These are phyloP conservation scores for Pseudopithomyces chartarum DNA, from an alignment of 2,329 filamentous ascomycete genomes.

Conservation along the genomic window DNA sequence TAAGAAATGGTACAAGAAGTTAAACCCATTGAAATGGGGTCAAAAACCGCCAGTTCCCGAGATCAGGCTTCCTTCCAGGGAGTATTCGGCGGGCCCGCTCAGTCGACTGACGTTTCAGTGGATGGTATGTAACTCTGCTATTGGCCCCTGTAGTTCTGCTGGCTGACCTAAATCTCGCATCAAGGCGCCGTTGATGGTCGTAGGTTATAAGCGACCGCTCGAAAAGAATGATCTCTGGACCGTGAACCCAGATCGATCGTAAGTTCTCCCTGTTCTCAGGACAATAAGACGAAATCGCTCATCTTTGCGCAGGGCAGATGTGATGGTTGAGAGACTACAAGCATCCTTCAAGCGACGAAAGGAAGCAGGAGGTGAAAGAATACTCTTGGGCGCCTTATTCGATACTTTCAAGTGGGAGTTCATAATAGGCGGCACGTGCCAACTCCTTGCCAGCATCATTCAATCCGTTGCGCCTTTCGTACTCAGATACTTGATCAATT, in stretches of 20 bases:
- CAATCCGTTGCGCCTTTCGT: constrained; percentile 86
- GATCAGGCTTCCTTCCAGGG: constrained; percentile 63
- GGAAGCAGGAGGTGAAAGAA: constrained; percentile 70
- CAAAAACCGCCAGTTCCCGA: constrained; percentile 61
- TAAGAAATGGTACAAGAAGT: constrained; percentile 65
- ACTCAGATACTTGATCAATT: constrained; percentile 83
- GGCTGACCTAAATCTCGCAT: background rate
- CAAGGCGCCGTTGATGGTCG: background rate
- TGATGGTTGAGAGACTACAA: constrained; percentile 69
- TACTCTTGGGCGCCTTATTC: constrained; percentile 79
- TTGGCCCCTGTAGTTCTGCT: constrained; percentile 54
- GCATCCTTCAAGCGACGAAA: constrained; percentile 72
- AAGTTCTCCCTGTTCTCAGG: too few species aligned
- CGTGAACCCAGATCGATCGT: constrained; percentile 75
- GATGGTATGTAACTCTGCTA: constrained; percentile 76
- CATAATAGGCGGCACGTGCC: constrained; percentile 78
- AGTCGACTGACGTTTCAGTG: constrained; percentile 83
- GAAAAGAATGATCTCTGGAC: constrained; percentile 86
- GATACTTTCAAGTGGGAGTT: constrained; percentile 88
- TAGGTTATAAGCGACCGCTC: constrained; percentile 81
- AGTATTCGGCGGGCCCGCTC: constrained; percentile 74
- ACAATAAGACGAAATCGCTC: too few species aligned
- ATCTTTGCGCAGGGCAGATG: constrained; percentile 59
- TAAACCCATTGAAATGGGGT: constrained; percentile 56
- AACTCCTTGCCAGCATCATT: constrained; percentile 70